Base-by-base conservation (phyloP, 2,329 filamentous ascomycete species). In the Trichoderma guizhouense region DNA sequence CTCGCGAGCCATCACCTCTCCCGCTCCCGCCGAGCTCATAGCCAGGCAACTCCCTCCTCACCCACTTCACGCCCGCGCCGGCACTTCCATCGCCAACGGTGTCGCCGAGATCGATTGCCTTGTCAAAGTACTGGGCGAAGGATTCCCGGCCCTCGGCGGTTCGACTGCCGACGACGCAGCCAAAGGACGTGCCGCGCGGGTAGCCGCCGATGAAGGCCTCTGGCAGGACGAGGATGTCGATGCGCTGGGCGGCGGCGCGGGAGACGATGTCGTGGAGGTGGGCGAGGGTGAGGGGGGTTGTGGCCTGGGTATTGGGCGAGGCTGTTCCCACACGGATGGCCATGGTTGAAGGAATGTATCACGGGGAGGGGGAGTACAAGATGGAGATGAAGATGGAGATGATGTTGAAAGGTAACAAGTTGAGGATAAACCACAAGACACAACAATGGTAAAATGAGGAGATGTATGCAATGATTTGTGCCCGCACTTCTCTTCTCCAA, bases 171-270 rank as follows among this genome's bases (percentile, higher is more conserved):
- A 97, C 86, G 2, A 88, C 86, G 61, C 90, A 90, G 5, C 94
- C 94, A 77, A 97, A 97, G 65, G 85, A 84, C 74, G 91, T 91
- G 21, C 92, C 94, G 12, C 95, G 91, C 21, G 95, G 95, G 79
- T 98, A 98, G 1, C 95, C 95, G 61, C 95, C 95, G 2, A 98
- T 87, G 79, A 94, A 97, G 26, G 95, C 95, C 84, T 98, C 95
- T 0, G 95, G 95, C 73, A 98, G 95, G 67, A 98, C 89, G 32
- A 98, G 86, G 64, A 98, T 86, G 79, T 96, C 86, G 51, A 88
- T 82, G 3, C 78, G 76, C 71, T 83, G 78, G 1, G 79, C 76
- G 4, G 90, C 88, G n/a, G 94, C 94, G 43, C 85, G 82, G 28
- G 82, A 83, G 39, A 92, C 90, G 15, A 92, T 89, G 12, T 80